Conservation (phyloP, 2,329 filamentous ascomycete species). For the Beauveria australis region DNA sequence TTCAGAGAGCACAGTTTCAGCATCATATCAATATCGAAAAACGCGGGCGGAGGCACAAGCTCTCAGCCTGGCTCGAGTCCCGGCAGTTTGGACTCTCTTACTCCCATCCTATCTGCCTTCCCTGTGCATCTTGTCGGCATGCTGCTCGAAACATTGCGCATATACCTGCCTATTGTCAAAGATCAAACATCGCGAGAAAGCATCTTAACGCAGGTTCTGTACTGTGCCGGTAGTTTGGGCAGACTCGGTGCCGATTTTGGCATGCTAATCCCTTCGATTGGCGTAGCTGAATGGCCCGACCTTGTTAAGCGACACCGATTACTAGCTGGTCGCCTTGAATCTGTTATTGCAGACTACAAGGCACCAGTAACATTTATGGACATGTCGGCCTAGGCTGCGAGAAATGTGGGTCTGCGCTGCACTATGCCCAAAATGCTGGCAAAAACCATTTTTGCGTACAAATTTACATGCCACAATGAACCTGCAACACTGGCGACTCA, state of each 20-base stretch:
- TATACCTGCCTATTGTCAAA: slow-evolving; percentile 72
- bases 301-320: slow-evolving; percentile 82
- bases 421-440: neutral
- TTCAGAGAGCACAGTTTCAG: slow-evolving; percentile 96
- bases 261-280: slow-evolving; percentile 61
- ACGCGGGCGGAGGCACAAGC: slow-evolving; percentile 49
- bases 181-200: slow-evolving; percentile 78
- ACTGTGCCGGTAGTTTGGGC: slow-evolving; percentile 85
- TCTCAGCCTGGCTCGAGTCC: neutral
- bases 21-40: slow-evolving; percentile 89
- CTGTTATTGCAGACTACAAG: slow-evolving; percentile 49
- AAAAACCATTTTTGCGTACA: neutral
- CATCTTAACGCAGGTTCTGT: slow-evolving; percentile 83
- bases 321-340: slow-evolving; percentile 70
- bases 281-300: slow-evolving; percentile 71
- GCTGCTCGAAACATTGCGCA: slow-evolving; percentile 65
- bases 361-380: slow-evolving; percentile 3
- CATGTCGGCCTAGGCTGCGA: slow-evolving; percentile 5
- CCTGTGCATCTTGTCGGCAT: slow-evolving; percentile 75
- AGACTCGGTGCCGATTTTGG: slow-evolving; percentile 89
- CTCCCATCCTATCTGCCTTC: slow-evolving; percentile 74
- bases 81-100: slow-evolving; percentile 48
- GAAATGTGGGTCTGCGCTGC: neutral
- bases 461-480: neutral
- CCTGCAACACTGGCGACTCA: neutral